phyloP scores from a whole-genome alignment of 2,329 filamentous ascomycete species.

The Phialophora macrospora region DNA sequence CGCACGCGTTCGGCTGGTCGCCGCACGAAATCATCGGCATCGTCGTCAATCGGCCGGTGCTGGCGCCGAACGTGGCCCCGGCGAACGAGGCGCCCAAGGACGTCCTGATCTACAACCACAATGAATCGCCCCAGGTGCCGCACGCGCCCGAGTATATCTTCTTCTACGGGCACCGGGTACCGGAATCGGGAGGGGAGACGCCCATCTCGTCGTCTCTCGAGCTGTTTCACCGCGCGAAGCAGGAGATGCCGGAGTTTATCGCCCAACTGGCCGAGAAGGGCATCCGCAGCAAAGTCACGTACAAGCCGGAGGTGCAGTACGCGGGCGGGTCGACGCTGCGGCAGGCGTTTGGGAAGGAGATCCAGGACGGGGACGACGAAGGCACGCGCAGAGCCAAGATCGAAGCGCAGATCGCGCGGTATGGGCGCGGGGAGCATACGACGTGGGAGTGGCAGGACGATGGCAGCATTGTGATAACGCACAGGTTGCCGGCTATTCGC shows the following conservation, averaged over 20 bases:
- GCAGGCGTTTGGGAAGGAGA: slow-evolving; percentile 55
- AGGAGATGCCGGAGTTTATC: slow-evolving; percentile 56
- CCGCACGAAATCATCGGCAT: slow-evolving; percentile 60
- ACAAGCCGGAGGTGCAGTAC: slow-evolving; percentile 53
- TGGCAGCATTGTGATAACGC: slow-evolving; percentile 47
- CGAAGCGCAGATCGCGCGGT: slow-evolving; percentile 56
- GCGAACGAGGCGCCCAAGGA: slow-evolving; percentile 57
- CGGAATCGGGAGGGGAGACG: slow-evolving; percentile 48
- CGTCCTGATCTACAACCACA: slow-evolving; percentile 58
- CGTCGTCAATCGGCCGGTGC: slow-evolving; percentile 53
- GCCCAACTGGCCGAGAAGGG: slow-evolving; percentile 52
- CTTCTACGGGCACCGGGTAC: slow-evolving; percentile 53
- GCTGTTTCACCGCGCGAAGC: slow-evolving; percentile 52
- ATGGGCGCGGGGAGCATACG: slow-evolving; percentile 53
- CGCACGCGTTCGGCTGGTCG: slow-evolving; percentile 55
- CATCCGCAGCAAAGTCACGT: slow-evolving; percentile 50
- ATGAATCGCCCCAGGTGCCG: slow-evolving; percentile 58
- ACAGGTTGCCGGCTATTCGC: slow-evolving; percentile 54
- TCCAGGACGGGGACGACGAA: slow-evolving; percentile 53
- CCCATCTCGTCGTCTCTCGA: slow-evolving; percentile 57
- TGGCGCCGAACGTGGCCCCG: slow-evolving; percentile 53
- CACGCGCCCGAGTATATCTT: slow-evolving; percentile 60
- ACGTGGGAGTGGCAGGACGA: slow-evolving; percentile 57
- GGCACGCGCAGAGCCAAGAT: slow-evolving; percentile 51
- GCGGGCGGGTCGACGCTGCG: slow-evolving; percentile 54